phyloP scores from a whole-genome alignment of 495 filamentous ascomycete genomes.

The Chaetomium fimeti region DNA sequence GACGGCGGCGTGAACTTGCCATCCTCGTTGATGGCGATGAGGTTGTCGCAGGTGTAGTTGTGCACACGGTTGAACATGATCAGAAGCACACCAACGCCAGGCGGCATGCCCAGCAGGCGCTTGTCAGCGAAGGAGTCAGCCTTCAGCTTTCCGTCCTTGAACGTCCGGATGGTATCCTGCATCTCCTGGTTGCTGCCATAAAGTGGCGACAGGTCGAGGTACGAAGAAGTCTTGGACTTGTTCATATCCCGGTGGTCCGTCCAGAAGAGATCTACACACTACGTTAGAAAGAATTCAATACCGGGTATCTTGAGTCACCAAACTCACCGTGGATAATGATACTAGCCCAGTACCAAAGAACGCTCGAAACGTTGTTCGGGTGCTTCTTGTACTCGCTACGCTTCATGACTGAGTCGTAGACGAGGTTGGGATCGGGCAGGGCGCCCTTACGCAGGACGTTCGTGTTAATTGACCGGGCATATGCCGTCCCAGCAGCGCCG shows the following conservation, averaged over 20 bases:
- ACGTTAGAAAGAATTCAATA: constrained; percentile 13
- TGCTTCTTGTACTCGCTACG: constrained; percentile 47
- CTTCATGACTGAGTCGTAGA: constrained; percentile 71
- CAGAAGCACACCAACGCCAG: constrained; percentile 73
- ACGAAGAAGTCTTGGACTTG: constrained; percentile 74
- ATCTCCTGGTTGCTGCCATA: constrained; percentile 80
- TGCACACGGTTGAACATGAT: constrained; percentile 80
- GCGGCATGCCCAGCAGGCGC: constrained; percentile 75
- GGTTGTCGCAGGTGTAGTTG: constrained; percentile 71
- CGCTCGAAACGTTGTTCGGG: constrained; percentile 75
- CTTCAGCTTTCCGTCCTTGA: constrained; percentile 80
- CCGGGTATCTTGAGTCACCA: background rate
- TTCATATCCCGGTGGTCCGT: constrained; percentile 46
- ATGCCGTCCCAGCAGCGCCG: constrained; percentile 52
- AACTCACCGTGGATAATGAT: constrained; percentile 75
- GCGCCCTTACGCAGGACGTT: constrained; percentile 59
- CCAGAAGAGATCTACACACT: constrained; percentile 38
- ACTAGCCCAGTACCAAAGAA: constrained; percentile 84
- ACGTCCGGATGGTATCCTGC: constrained; percentile 72
- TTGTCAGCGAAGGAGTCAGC: constrained; percentile 78
- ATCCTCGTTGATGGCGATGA: constrained; percentile 68
- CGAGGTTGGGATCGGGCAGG: constrained; percentile 69
- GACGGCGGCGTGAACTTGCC: constrained; percentile 65
- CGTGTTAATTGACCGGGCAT: constrained; percentile 72
- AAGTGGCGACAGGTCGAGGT: constrained; percentile 78